These are phyloP conservation scores for Coemansia sp. DNA, from an alignment of 192 early-diverging fungal genomes.

Conservation along the genomic window DNA sequence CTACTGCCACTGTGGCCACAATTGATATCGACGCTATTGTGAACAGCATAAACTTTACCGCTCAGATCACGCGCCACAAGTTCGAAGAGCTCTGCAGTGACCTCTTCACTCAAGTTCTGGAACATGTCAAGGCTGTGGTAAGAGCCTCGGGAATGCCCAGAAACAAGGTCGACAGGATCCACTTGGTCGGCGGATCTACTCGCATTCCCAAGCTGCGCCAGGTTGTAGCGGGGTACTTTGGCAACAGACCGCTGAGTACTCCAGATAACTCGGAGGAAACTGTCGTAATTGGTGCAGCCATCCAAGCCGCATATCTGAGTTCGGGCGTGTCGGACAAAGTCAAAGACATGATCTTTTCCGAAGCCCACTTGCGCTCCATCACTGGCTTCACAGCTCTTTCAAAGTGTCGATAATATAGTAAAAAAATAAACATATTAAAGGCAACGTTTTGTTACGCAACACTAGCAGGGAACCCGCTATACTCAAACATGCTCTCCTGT, in stretches of 20 bases:
- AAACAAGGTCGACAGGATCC: conserved; percentile 83
- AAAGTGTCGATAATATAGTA: background rate
- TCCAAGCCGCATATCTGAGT: conserved; percentile 93
- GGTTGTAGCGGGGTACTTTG: conserved; percentile 96
- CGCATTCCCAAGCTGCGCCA: conserved; percentile 99
- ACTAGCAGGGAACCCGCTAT: conserved; percentile 34
- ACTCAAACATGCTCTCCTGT: conserved; percentile 42
- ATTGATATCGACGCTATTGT: conserved; percentile 96
- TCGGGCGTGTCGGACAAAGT: conserved; percentile 95
- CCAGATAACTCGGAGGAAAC: conserved; percentile 98
- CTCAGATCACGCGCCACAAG: conserved; percentile 93
- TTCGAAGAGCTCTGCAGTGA: conserved; percentile 98
- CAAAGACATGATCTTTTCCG: conserved; percentile 86
- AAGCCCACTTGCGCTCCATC: conserved; percentile 44
- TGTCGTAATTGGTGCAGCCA: conserved; percentile 96
- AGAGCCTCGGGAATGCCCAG: conserved; percentile 94
- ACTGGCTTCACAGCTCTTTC: background rate
- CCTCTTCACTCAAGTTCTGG: conserved; percentile 90
- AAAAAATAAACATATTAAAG: background rate
- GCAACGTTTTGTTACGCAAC: conserved; percentile 12
- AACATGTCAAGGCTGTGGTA: conserved; percentile 94
- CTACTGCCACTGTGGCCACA: conserved; percentile 88
- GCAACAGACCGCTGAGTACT: conserved; percentile 97
- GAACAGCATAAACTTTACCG: conserved; percentile 96
- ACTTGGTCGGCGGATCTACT: conserved; percentile 96